A percentile compares a stretch with the other conserved stretches of the same genome.
Evolutionary conservation across 306 rosid genomes (phyloP).

Genomic region (Hippophae tibetana): DNA sequence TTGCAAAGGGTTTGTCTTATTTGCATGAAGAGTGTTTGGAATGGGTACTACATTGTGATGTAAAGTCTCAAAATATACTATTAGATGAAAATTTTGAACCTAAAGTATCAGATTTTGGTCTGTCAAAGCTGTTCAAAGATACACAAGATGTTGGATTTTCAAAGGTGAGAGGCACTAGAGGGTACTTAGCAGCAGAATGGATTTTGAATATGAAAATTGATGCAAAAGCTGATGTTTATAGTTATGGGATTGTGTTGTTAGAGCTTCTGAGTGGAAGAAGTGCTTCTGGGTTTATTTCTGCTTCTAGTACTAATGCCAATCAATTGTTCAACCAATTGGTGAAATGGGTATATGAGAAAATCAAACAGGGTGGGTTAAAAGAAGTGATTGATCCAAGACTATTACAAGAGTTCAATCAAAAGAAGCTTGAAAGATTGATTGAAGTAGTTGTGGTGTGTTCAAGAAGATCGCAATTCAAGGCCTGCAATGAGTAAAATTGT

Average conservation of each 20-base stretch:
- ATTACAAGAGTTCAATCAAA: slow-evolving; percentile 1
- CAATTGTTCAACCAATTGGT: slow-evolving; percentile 14
- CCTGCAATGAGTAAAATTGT: slow-evolving; percentile 37
- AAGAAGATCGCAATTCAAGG: slow-evolving; percentile 29
- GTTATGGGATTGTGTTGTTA: slow-evolving; percentile 35
- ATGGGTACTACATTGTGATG: slow-evolving; percentile 34
- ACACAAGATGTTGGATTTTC: slow-evolving; percentile 21
- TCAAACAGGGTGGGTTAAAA: slow-evolving; percentile 17
- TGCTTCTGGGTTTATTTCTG: slow-evolving; percentile 4
- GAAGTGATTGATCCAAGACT: slow-evolving; percentile 23
- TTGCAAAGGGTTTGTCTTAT: slow-evolving; percentile 36
- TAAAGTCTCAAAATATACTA: slow-evolving; percentile 38
- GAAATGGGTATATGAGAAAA: slow-evolving; percentile 21
- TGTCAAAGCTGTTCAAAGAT: slow-evolving; percentile 34
- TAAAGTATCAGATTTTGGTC: slow-evolving; percentile 33
- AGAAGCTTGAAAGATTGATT: slow-evolving; percentile 17
- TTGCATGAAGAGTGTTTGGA: slow-evolving; percentile 43
- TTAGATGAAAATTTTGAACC: slow-evolving; percentile 22
- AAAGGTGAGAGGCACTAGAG: slow-evolving; percentile 29
- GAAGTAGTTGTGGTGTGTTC: slow-evolving; percentile 27
- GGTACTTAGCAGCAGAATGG: slow-evolving; percentile 42
- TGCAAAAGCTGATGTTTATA: slow-evolving; percentile 39
- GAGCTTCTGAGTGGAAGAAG: slow-evolving; percentile 30
- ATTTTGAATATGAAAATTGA: slow-evolving; percentile 28
- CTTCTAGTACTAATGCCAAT: no score